Evolutionary conservation across 371 early-diverging fungal genomes (phyloP), one percentile per base, ranked within the genome.

Genomic region (Thermomucor indicae-seudaticae): DNA sequence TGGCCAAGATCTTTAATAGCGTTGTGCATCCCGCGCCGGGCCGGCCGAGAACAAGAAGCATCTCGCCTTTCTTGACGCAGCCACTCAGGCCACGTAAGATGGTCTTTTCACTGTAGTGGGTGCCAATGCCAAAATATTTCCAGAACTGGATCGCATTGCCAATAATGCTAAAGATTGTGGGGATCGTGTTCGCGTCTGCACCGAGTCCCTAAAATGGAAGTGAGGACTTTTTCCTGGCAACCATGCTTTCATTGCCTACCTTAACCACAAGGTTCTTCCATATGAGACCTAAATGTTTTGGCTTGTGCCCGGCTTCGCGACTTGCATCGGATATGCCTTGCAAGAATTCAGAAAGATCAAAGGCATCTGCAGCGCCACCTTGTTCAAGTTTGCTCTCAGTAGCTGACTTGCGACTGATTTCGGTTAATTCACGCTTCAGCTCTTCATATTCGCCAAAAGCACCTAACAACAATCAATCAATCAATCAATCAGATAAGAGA

Each of bases 11-110:
- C 19, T 73, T 66, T 25, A 79, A 52, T 16, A 79, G 46, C 23
- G 71, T 66, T 31, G 75, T 74, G 47, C 77, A 74, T 16, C 80
- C 80, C 1, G 80, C 55, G 3, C 75, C 80, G 1, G 80, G 80
- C 16, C 71, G 64, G 6, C 80, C 80, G 7, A 79, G 62, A 6
- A 79, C 78, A 17, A 79, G 62, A 25, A 79, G 55, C 78, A 79
- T 77, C 55, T 79, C 80, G 23, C 80, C 80, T 16, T 66, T 64
- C 8, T 60, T 59, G 17, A 60, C 57, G 25, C 70, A 69, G 30
- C 80, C 80, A 27, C 57, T 64, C 27, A 70, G 50, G 5, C 55
- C 30, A 23, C 55, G 48, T 6, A 77, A 58, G 28, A 79, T 65
- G 38, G 43, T 41, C 42, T 56, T 61, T 23, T 51, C 43, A 37